Base-by-base conservation (phyloP, 305 asterid species). In the Solanum hybrid region DNA sequence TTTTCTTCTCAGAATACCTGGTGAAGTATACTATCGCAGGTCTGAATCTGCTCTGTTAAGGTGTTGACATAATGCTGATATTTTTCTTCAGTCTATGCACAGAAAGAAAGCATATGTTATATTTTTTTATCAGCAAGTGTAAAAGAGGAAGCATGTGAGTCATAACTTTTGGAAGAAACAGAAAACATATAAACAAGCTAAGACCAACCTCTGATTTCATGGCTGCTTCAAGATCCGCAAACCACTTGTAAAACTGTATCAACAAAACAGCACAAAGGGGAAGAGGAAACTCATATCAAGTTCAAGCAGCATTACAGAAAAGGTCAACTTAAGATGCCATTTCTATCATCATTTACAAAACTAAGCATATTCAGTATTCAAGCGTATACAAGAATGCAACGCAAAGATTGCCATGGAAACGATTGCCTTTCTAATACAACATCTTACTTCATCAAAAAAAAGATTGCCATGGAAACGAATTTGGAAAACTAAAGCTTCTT, bases 211-310 rank as follows among this genome's bases (percentile, higher is more conserved):
- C 99, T 90, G 99, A 97, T 94, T 97, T 97, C 99, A 97, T 97
- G 95, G 98, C 98, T 90, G 98, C 98, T 95, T 97, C 99, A 86
- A 97, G 98, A 91, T 95, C 97, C 37, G 95, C 92, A 92, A 97
- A 97, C 99, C 99, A 97, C 91, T 97, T 97, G 91, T 97, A 97
- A 94, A 97, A 97, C 99, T 97, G 98, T 92, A 91, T 90, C 81
- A 91, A 78, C 45, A 89, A 78, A 51, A 51, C 90, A 78, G 65
- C 65, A 89, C 87, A 45, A 20, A 24, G 84, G 87, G 76, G 84
- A 79, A 37, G 45, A 89, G 39, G 79, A 79, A 26, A 78, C 27
- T 36, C 13, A 51, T 87, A 45, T 33, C 36, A 79, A 51, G 45
- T 79, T 89, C 22, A 77, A 89, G 73, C 36, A 29, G 41, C 75